These are phyloP conservation scores for Cornus kousa DNA, from an alignment of 148 eudicot species.

Conservation along the genomic window DNA sequence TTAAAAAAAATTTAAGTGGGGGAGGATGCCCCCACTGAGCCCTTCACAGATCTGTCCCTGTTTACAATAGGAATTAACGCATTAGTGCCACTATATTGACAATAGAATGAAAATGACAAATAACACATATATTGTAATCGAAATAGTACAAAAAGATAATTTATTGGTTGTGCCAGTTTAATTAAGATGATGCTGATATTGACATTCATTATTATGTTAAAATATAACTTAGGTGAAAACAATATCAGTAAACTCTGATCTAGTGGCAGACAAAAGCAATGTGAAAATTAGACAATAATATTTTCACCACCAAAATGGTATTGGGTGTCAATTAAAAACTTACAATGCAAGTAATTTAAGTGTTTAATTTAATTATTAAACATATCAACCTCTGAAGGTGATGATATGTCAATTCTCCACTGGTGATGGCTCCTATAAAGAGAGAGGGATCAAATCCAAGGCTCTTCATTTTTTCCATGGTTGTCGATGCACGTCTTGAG, in stretches of 20 bases:
- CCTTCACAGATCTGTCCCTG: too few species aligned
- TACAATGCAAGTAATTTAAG: not conserved
- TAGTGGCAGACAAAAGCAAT: not conserved
- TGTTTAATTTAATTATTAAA: too few species aligned
- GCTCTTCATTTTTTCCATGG: constrained; percentile 70
- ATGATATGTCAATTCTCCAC: constrained; percentile 89
- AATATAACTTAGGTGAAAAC: not conserved
- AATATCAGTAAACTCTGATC: not conserved
- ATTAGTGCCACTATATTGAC: not conserved
- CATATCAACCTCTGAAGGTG: constrained; percentile 60
- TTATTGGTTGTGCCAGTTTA: too few species aligned
- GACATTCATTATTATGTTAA: not conserved
- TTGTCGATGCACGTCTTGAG: constrained; percentile 82
- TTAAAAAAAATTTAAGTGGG: too few species aligned
- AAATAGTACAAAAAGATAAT: too few species aligned
- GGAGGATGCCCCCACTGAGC: too few species aligned
- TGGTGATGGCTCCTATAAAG: constrained; percentile 78
- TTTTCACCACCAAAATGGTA: not conserved
- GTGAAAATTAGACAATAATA: not conserved
- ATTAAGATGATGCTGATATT: not conserved
- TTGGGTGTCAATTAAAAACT: not conserved
- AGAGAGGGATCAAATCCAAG: constrained; percentile 92
- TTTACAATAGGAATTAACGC: too few species aligned
- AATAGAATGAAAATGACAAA: too few species aligned
- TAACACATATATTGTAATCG: too few species aligned